These are phyloP conservation scores for Globisporangium ultimum DNA, from an alignment of 352 stramenopile species.

Conservation along the genomic window DNA sequence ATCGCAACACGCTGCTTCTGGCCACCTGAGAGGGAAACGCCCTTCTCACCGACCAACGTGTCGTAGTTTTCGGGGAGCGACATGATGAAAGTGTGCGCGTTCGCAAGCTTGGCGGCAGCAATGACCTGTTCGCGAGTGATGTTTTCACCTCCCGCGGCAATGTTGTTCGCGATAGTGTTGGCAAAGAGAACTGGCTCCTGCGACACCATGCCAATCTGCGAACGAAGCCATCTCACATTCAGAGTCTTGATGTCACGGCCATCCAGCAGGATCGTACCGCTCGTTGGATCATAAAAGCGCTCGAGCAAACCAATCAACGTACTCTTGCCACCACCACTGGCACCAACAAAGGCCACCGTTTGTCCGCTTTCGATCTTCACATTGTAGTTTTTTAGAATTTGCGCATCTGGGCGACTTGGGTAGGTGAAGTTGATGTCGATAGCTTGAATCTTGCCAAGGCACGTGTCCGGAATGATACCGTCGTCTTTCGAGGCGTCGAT, in stretches of 20 bases:
- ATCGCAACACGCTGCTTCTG: constrained; percentile 34
- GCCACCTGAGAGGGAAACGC: constrained; percentile 30
- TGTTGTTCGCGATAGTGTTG: constrained; percentile 88
- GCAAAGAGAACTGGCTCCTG: constrained; percentile 91
- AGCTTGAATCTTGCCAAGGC: constrained; percentile 34
- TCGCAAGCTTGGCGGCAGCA: constrained; percentile 17
- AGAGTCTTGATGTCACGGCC: constrained; percentile 71
- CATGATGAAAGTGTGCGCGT: constrained; percentile 55
- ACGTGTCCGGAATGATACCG: constrained; percentile 18
- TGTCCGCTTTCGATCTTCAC: constrained; percentile 25
- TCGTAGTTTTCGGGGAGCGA: constrained; percentile 82
- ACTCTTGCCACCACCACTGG: constrained; percentile 29
- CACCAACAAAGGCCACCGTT: constrained; percentile 28
- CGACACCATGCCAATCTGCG: constrained; percentile 65
- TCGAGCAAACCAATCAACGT: constrained; percentile 62
- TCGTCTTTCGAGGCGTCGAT: constrained; percentile 38
- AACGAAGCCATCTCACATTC: constrained; percentile 72
- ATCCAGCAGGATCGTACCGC: constrained; percentile 79
- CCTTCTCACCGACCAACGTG: constrained; percentile 32
- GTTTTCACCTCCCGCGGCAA: constrained; percentile 25
- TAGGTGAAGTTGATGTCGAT: constrained; percentile 64
- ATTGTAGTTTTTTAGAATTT: constrained; percentile 27
- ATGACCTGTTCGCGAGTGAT: constrained; percentile 11
- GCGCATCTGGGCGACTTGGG: constrained; percentile 42
- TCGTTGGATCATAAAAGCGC: constrained; percentile 86